Evolutionary conservation across 768 basidiomycete species (phyloP), one percentile per base, ranked within the genome.

Genomic region (Daedaleopsis nitida): DNA sequence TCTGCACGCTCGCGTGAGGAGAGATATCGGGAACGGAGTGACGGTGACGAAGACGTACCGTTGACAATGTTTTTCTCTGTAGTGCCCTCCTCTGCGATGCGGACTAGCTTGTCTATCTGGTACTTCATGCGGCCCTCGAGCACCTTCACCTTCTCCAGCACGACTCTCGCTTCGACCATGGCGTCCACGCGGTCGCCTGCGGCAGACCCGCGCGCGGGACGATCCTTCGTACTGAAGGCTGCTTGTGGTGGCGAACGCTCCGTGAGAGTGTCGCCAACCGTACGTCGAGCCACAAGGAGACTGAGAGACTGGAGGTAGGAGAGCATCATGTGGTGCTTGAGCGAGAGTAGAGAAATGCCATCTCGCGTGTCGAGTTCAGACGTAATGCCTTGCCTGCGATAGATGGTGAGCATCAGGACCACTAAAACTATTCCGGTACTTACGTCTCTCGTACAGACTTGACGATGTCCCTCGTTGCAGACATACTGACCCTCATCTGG

Each of bases 101-200:
- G 83, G 27, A 96, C 84, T 17, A 99, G 84, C 72, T 98, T 98
- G 66, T 98, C 94, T 68, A 99, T 93, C 72, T 98, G 97, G 73
- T 99, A 98, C 51, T 83, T 86, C 83, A 99, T 90, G 69, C 91
- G 87, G 55, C 81, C 80, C 74, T 98, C 96, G 23, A 99, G 81
- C 0, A 85, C 81, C 60, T 89, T 88, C 51, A 90, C 81, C 76
- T 97, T 98, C 71, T 99, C 97, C 48, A 98, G 82, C 10, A 93
- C 85, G 47, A 95, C 78, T 13, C 94, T 85, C 19, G 83, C 81
- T 69, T 96, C 86, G 35, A 96, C 81, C 78, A 94, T 83, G 1
- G 85, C 83, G 67, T 92, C 89, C 8, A 94, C 87, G 7, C 92
- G 68, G 72, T 96, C 92, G 2, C 92, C 92, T 0, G 81, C 71